Percentiles rank a stretch among this genome's conserved stretches.
These are phyloP conservation scores for Oryza glaberrima DNA, from an alignment of 176 grass and related monocot species.

Conservation along the genomic window DNA sequence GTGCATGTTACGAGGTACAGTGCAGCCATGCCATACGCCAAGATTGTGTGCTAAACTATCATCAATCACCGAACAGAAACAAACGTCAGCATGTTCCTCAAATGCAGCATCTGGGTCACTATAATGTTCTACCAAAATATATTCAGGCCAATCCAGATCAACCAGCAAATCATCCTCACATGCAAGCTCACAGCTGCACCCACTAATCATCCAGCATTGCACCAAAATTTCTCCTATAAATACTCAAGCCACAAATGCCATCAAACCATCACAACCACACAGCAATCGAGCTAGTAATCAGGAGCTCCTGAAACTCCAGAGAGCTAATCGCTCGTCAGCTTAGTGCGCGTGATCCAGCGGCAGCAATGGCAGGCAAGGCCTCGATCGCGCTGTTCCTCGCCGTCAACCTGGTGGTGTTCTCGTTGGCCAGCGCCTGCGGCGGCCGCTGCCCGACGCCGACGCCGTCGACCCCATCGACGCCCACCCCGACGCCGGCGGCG, in stretches of 20 bases:
- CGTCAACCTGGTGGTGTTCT: conserved; percentile 39
- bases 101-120: conserved; percentile 34
- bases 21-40: background rate
- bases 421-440: conserved; percentile 21
- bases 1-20: conserved; percentile 17
- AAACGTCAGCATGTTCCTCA: background rate
- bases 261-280: conserved; percentile 24
- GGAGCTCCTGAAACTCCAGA: background rate
- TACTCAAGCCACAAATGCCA: background rate
- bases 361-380: conserved; percentile 46
- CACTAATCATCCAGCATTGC: background rate
- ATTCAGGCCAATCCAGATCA: background rate
- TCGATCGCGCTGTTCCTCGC: conserved; percentile 36
- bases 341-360: conserved; percentile 19
- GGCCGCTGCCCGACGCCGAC: conserved; percentile 14
- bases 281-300: background rate
- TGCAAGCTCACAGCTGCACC: background rate
- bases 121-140: background rate
- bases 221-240: conserved; percentile 1
- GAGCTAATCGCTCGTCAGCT: background rate
- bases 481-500: conserved; percentile 11
- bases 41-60: conserved; percentile 20
- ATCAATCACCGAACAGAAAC: conserved; percentile 25
- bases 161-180: background rate
- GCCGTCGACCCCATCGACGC: conserved; percentile 17